These are phyloP conservation scores for Penicillium sp. DNA, from an alignment of 2,329 filamentous ascomycete genomes.

Conservation along the genomic window DNA sequence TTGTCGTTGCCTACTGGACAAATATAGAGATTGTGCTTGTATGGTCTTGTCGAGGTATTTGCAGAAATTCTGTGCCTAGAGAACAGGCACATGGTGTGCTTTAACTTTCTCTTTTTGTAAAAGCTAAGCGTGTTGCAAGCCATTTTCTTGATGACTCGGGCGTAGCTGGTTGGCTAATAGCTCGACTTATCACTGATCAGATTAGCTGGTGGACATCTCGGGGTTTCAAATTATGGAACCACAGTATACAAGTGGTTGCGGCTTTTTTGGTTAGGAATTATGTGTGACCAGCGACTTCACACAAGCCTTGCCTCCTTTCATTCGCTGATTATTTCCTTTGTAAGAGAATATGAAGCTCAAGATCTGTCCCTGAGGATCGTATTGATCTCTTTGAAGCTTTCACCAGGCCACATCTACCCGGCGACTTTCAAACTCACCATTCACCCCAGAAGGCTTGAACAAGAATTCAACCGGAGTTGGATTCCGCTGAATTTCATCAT, in stretches of 20 bases:
- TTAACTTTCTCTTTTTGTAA: too few relatives aligned
- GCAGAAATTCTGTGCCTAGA: too few relatives aligned
- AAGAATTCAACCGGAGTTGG: background rate
- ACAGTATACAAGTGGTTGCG: too few relatives aligned
- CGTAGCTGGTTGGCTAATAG: too few relatives aligned
- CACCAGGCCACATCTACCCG: slow-evolving; percentile 8
- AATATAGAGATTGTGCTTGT: background rate
- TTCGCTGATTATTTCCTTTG: background rate
- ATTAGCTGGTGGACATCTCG: too few relatives aligned
- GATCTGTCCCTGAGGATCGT: background rate
- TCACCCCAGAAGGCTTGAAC: background rate
- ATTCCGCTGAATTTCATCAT: background rate
- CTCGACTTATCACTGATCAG: too few relatives aligned
- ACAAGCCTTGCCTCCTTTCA: background rate
- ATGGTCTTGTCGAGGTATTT: background rate
- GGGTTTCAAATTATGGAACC: too few relatives aligned
- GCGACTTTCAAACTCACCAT: background rate
- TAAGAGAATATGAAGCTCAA: background rate
- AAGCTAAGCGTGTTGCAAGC: too few relatives aligned
- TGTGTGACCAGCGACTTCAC: background rate
- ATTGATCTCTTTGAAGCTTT: background rate
- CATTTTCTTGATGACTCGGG: too few relatives aligned
- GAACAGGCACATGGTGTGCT: too few relatives aligned
- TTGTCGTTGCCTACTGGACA: background rate
- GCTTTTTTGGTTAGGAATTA: too few relatives aligned